Evolutionary conservation across 192 early-diverging fungal genomes (phyloP).

Genomic region (Tieghemiomyces parasiticus): DNA sequence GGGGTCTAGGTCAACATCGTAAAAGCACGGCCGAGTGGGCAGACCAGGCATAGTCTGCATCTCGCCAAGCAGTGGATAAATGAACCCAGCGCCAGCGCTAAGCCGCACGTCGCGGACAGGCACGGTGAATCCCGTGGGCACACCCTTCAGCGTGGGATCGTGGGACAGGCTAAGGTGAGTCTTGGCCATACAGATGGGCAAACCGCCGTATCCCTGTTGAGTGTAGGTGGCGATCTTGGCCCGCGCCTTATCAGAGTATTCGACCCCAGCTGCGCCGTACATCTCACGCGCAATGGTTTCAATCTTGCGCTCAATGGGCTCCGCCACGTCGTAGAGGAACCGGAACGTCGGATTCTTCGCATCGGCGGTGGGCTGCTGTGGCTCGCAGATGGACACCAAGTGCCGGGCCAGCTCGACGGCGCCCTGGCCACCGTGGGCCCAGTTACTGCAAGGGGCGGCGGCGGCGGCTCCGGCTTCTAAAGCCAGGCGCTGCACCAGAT

Average conservation of each 20-base stretch:
- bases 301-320: constrained; percentile 81
- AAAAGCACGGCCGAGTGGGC: constrained; percentile 91
- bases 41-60: constrained; percentile 99
- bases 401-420: constrained; percentile 76
- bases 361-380: constrained; percentile 10
- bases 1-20: constrained; percentile 83
- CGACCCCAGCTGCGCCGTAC: constrained; percentile 90
- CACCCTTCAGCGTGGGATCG: constrained; percentile 82
- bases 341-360: constrained; percentile 59
- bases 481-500: constrained; percentile 54
- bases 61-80: constrained; percentile 88
- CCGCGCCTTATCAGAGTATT: constrained; percentile 66
- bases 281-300: constrained; percentile 81
- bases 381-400: constrained; percentile 57
- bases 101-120: constrained; percentile 93
- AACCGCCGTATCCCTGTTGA: constrained; percentile 62
- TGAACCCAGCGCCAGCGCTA: constrained; percentile 90
- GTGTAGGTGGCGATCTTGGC: constrained; percentile 84
- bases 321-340: constrained; percentile 72
- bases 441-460: constrained; percentile 82
- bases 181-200: constrained; percentile 99
- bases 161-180: constrained; percentile 90
- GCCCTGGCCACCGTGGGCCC: constrained; percentile 86
- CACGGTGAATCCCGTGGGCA: constrained; percentile 80
- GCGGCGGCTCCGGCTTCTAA: constrained; percentile 72